Evolutionary conservation across 371 early-diverging fungal species (phyloP).

Genomic region (Mortierella sp.): DNA sequence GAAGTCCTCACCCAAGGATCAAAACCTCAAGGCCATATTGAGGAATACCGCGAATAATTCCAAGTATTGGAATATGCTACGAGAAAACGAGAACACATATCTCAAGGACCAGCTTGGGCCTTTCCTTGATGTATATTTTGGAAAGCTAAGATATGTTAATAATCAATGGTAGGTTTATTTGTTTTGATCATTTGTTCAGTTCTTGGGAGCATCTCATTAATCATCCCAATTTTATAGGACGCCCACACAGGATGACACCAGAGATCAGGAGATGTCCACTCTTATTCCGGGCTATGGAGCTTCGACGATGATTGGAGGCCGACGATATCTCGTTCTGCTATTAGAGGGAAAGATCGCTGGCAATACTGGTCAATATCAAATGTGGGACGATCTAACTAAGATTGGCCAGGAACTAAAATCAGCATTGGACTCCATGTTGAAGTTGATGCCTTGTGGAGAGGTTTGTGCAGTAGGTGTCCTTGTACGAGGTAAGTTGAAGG

Average conservation of each 20-base stretch:
- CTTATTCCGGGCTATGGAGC: slow-evolving; percentile 29
- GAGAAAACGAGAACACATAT: slow-evolving; percentile 35
- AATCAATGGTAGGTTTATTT: slow-evolving; percentile 28
- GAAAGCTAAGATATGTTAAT: slow-evolving; percentile 26
- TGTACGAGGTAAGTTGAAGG: slow-evolving; percentile 25
- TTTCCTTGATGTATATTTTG: slow-evolving; percentile 37
- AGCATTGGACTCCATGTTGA: slow-evolving; percentile 35
- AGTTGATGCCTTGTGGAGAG: slow-evolving; percentile 22
- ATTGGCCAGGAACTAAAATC: slow-evolving; percentile 27
- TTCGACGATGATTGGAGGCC: slow-evolving; percentile 20
- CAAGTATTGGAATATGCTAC: slow-evolving; percentile 26
- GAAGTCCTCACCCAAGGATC: slow-evolving; percentile 19
- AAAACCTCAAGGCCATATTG: slow-evolving; percentile 32
- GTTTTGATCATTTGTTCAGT: neutral
- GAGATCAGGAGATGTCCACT: slow-evolving; percentile 1
- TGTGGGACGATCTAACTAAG: slow-evolving; percentile 33
- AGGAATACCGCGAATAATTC: slow-evolving; percentile 27
- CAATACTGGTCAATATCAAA: slow-evolving; percentile 16
- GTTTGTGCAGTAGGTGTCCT: slow-evolving; percentile 34
- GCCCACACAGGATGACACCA: slow-evolving; percentile 21
- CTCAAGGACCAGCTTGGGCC: slow-evolving; percentile 26
- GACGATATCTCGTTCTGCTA: slow-evolving; percentile 14
- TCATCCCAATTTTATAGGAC: neutral
- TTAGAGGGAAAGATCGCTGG: slow-evolving; percentile 38
- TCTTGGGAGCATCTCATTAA: slow-evolving; percentile 4